These are phyloP conservation scores for Cryptococcus sp. DNA, from an alignment of 1,284 basidiomycete species.

Conservation along the genomic window DNA sequence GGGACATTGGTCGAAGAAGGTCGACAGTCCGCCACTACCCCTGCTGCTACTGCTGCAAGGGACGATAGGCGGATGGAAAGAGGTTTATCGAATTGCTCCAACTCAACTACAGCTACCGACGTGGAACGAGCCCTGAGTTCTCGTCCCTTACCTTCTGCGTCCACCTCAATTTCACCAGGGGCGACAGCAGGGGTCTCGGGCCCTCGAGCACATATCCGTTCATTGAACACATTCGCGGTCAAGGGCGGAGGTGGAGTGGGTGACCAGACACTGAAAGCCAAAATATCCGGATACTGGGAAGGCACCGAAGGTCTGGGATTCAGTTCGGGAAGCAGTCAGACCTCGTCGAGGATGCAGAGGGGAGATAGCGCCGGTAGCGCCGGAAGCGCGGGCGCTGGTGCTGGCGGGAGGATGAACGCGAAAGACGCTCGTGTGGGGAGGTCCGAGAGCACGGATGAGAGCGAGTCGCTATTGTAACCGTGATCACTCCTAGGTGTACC, in stretches of 20 bases:
- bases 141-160: no score
- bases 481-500: no score
- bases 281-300: neutral
- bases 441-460: slow-evolving; percentile 27
- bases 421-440: slow-evolving; percentile 14
- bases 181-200: no score
- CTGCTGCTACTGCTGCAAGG: no score
- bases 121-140: slow-evolving; percentile 28
- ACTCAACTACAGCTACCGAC: slow-evolving; percentile 31
- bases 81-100: slow-evolving; percentile 16
- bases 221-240: neutral
- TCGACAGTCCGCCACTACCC: neutral
- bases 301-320: slow-evolving; percentile 1
- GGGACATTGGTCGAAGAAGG: neutral
- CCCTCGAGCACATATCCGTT: neutral
- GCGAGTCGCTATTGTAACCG: slow-evolving; percentile 33
- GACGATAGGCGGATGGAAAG: slow-evolving; percentile 1
- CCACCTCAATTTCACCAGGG: no score
- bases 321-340: neutral
- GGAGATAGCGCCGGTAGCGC: neutral
- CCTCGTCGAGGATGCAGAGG: neutral
- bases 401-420: neutral
- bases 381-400: neutral
- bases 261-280: neutral
- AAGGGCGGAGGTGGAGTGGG: slow-evolving; percentile 7